A percentile compares a stretch with the other conserved stretches of the same genome.
Evolutionary conservation across 2,329 filamentous ascomycete genomes (phyloP).

Genomic region (Cladosporium sp.): DNA sequence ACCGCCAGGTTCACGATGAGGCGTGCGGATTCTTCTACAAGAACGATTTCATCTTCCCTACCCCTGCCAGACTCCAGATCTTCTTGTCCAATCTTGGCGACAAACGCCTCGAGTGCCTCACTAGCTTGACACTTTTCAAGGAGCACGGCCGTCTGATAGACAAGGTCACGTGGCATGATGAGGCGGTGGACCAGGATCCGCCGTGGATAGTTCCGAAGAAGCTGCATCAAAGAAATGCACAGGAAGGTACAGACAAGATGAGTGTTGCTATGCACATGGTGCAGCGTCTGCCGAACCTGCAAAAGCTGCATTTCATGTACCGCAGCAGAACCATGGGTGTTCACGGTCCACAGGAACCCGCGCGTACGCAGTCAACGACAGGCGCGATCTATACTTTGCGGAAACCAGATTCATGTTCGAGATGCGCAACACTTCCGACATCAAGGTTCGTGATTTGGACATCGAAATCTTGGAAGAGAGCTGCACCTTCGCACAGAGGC

Average conservation of each 20-base stretch:
- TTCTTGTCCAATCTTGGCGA: not conserved
- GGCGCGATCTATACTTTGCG: not conserved
- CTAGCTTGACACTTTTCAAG: not conserved
- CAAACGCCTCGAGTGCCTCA: not conserved
- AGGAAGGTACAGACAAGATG: no score
- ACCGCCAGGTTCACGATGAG: conserved; percentile 45
- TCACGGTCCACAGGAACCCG: not conserved
- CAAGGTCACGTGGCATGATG: not conserved
- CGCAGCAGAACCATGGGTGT: no score
- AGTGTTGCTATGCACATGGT: not conserved
- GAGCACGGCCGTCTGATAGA: no score
- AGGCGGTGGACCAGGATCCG: not conserved
- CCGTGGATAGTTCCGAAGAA: not conserved
- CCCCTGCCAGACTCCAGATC: not conserved
- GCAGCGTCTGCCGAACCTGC: not conserved
- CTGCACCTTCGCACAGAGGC: not conserved
- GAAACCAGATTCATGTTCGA: not conserved
- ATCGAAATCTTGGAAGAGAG: not conserved
- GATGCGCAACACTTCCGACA: not conserved
- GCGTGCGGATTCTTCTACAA: conserved; percentile 44
- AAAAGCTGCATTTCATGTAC: not conserved
- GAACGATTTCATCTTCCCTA: conserved; percentile 37
- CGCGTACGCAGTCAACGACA: not conserved
- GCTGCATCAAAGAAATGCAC: not conserved
- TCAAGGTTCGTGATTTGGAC: not conserved